Percentiles rank a stretch among this genome's conserved stretches.
Conservation (phyloP, 1,139 yeast species). For the Protomyces inundatus region DNA sequence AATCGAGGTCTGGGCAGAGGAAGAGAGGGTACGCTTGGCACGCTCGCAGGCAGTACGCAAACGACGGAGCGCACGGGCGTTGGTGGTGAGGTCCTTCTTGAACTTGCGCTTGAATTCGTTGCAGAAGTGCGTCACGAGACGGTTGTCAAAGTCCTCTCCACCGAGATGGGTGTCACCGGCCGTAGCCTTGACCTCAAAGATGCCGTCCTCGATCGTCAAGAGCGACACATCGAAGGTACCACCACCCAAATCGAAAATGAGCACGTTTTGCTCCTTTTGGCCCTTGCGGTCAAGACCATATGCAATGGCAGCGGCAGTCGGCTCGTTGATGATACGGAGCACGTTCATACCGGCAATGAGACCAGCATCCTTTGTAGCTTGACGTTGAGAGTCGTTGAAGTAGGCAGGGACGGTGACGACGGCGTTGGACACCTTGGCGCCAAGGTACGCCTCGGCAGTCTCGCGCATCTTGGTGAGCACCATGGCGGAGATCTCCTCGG, state of each 20-base stretch:
- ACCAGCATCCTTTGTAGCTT: slow-evolving; percentile 97
- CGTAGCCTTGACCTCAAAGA: slow-evolving; percentile 98
- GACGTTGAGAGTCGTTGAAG: slow-evolving; percentile 94
- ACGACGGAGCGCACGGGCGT: slow-evolving; percentile 96
- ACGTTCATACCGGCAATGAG: slow-evolving; percentile 93
- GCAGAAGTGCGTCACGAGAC: slow-evolving; percentile 89
- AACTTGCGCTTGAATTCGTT: slow-evolving; percentile 96
- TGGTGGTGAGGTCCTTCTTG: slow-evolving; percentile 82
- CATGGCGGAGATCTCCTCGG: slow-evolving; percentile 95
- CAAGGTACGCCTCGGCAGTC: slow-evolving; percentile 88
- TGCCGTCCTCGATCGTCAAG: slow-evolving; percentile 96
- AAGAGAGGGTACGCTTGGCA: slow-evolving; percentile 97
- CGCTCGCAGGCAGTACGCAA: slow-evolving; percentile 99
- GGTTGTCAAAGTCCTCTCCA: slow-evolving; percentile 99
- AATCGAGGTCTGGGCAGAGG: slow-evolving; percentile 92
- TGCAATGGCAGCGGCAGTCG: slow-evolving; percentile 96
- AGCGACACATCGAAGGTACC: slow-evolving; percentile 98
- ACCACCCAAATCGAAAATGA: slow-evolving; percentile 96
- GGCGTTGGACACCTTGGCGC: slow-evolving; percentile 79
- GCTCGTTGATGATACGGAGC: slow-evolving; percentile 90
- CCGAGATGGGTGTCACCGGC: slow-evolving; percentile 99
- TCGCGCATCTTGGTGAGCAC: slow-evolving; percentile 92
- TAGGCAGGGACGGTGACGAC: slow-evolving; percentile 93
- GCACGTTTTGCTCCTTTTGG: slow-evolving; percentile 78
- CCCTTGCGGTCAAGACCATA: slow-evolving; percentile 93